Evolutionary conservation across 352 stramenopile genomes (phyloP), one percentile per base, ranked within the genome.

Genomic region (Phytophthora palmivora): DNA sequence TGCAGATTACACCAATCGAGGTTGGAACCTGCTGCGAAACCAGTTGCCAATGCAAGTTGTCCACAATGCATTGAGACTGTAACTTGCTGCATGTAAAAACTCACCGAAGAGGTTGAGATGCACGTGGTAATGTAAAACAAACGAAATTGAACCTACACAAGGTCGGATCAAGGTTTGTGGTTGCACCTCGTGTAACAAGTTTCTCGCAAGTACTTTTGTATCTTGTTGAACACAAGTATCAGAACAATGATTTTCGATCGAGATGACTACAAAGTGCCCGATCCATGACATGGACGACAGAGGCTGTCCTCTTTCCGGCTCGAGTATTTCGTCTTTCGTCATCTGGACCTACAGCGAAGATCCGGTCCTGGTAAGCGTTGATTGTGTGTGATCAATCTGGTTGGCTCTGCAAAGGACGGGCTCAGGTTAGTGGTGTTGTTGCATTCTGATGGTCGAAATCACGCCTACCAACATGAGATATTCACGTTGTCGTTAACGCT

Each of bases 241-340:
- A 57, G 49, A 36, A 39, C 36, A 47, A 43, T 33, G 18, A 54
- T 54, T 43, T 41, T 42, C 30, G 46, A 14, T 18, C 30, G 10
- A 30, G 16, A 48, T 39, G 22, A 33, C 24, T 5, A 8, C 34
- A 46, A 11, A 47, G 36, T 8, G 32, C 6, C 30, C 34, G 15
- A 44, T 62, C 42, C 41, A 61, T 48, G 50, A 11, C 49, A 48
- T 49, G 3, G 9, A 22, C 41, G 48, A 43, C 48, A 43, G 49
- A 47, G 49, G 42, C 49, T 55, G 46, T 67, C 49, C 51, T 47
- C 32, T 18, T 45, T 67, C 58, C 41, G 58, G 58, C 58, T 66
- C 58, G 41, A 55, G 37, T 9, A 33, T 36, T 61, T 61, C 58
- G 58, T 54, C 48, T 66, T 51, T 60, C 58, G 49, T 61, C 2